These are phyloP conservation scores for Brettanomyces naardenensis DNA, from an alignment of 805 yeast genomes.

Conservation along the genomic window DNA sequence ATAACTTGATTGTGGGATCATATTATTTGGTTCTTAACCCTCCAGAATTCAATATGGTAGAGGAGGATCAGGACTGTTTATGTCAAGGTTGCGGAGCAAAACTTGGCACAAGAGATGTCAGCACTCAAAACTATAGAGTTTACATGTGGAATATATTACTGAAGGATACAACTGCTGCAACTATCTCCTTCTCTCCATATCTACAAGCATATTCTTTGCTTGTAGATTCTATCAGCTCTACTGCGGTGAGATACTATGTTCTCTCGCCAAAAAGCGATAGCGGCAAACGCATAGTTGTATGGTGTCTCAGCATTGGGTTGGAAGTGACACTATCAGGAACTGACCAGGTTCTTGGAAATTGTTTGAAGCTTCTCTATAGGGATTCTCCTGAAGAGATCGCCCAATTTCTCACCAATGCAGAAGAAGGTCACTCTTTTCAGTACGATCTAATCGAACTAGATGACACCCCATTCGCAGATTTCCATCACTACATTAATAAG, in stretches of 20 bases:
- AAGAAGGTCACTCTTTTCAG: slow-evolving; percentile 8
- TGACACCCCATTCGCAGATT: slow-evolving; percentile 26
- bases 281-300: slow-evolving; percentile 21
- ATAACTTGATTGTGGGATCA: slow-evolving; percentile 45
- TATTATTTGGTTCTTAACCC: slow-evolving; percentile 41
- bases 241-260: slow-evolving; percentile 32
- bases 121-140: slow-evolving; percentile 28
- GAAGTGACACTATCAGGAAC: slow-evolving; percentile 10
- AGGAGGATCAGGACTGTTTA: slow-evolving; percentile 11
- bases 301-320: slow-evolving; percentile 45
- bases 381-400: slow-evolving; percentile 21
- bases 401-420: slow-evolving; percentile 14
- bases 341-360: slow-evolving; percentile 11
- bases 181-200: slow-evolving; percentile 29
- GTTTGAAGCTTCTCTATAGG: slow-evolving; percentile 41
- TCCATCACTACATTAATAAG: slow-evolving; percentile 20
- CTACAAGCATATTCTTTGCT: slow-evolving; percentile 31
- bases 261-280: slow-evolving; percentile 11
- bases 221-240: slow-evolving; percentile 34
- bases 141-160: slow-evolving; percentile 52
- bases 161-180: slow-evolving; percentile 7
- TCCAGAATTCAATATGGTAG: slow-evolving; percentile 10
- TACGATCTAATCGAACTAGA: slow-evolving; percentile 25
- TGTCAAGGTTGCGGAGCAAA: slow-evolving; percentile 31
- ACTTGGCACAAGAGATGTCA: slow-evolving; percentile 34